Evolutionary conservation across 2,329 filamentous ascomycete genomes (phyloP).

Genomic region (Eutypella sp.): DNA sequence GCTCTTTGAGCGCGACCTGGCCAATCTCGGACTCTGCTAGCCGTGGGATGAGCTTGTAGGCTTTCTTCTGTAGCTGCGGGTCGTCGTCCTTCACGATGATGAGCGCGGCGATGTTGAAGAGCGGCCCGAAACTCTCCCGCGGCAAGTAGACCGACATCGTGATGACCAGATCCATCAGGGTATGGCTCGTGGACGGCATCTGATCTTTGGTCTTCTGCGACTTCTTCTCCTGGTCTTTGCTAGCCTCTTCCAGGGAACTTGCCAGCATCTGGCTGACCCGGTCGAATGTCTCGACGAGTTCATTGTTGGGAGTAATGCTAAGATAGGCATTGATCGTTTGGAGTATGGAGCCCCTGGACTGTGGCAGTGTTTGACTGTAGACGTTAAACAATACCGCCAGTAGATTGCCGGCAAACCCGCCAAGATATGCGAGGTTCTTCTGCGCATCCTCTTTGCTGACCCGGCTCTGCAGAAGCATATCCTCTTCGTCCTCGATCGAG

Average conservation of each 20-base stretch:
- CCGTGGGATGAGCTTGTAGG: slow-evolving; percentile 94
- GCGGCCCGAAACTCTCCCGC: slow-evolving; percentile 72
- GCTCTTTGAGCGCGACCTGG: slow-evolving; percentile 67
- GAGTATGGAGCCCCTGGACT: slow-evolving; percentile 84
- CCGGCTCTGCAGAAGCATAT: slow-evolving; percentile 71
- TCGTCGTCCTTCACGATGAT: slow-evolving; percentile 79
- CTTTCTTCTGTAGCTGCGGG: slow-evolving; percentile 95
- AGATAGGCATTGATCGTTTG: slow-evolving; percentile 94
- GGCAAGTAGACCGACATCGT: slow-evolving; percentile 94
- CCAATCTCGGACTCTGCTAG: slow-evolving; percentile 78
- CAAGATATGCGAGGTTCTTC: slow-evolving; percentile 77
- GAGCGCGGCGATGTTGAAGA: slow-evolving; percentile 82
- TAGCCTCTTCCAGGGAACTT: slow-evolving; percentile 59
- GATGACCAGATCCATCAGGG: slow-evolving; percentile 93
- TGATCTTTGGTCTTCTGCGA: slow-evolving; percentile 53
- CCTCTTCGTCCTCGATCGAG: slow-evolving; percentile 62
- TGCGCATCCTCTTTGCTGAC: slow-evolving; percentile 70
- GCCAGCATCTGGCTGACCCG: slow-evolving; percentile 83
- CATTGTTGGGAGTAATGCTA: slow-evolving; percentile 73
- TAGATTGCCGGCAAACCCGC: slow-evolving; percentile 77
- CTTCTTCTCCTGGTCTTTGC: slow-evolving; percentile 53
- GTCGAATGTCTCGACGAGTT: slow-evolving; percentile 83
- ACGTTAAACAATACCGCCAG: slow-evolving; percentile 98
- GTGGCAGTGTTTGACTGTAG: slow-evolving; percentile 91
- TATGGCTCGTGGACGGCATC: slow-evolving; percentile 90